These are phyloP conservation scores for Daldinia sp. DNA, from an alignment of 2,329 filamentous ascomycete genomes.

Conservation along the genomic window DNA sequence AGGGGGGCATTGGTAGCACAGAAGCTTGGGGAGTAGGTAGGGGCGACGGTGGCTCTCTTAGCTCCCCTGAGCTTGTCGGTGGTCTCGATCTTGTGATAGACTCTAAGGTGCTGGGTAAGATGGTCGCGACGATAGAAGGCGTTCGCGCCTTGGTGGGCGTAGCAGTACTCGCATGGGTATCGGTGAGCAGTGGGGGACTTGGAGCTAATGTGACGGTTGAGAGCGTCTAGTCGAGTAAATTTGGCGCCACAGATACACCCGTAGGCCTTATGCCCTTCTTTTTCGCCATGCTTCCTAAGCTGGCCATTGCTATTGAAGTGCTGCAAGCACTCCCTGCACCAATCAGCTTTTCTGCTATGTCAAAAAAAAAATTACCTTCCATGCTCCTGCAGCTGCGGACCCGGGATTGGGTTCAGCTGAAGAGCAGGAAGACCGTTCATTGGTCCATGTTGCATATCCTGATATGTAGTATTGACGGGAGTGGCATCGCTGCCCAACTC, in stretches of 20 bases:
- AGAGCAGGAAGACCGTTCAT: background rate
- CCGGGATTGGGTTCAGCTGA: background rate
- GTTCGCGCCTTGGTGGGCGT: background rate
- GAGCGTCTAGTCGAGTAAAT: background rate
- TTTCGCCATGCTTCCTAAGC: too few species aligned
- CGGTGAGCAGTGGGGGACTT: background rate
- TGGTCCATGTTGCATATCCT: background rate
- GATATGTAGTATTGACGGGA: background rate
- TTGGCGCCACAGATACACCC: background rate
- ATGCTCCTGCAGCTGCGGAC: background rate
- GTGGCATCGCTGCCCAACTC: background rate
- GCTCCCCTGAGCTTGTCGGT: background rate
- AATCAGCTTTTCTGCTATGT: background rate
- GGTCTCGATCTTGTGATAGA: background rate
- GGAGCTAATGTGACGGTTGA: background rate
- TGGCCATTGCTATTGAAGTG: too few species aligned
- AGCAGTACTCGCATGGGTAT: background rate
- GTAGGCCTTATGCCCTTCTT: background rate
- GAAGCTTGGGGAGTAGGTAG: background rate
- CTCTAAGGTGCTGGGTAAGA: background rate
- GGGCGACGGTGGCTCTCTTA: background rate
- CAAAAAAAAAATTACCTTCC: slow-evolving; percentile 1
- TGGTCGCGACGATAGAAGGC: background rate
- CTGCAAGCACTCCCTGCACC: too few species aligned
- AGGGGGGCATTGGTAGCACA: background rate